Conservation (phyloP, 2,329 filamentous ascomycete species). For the Lasiodiplodia sp. region DNA sequence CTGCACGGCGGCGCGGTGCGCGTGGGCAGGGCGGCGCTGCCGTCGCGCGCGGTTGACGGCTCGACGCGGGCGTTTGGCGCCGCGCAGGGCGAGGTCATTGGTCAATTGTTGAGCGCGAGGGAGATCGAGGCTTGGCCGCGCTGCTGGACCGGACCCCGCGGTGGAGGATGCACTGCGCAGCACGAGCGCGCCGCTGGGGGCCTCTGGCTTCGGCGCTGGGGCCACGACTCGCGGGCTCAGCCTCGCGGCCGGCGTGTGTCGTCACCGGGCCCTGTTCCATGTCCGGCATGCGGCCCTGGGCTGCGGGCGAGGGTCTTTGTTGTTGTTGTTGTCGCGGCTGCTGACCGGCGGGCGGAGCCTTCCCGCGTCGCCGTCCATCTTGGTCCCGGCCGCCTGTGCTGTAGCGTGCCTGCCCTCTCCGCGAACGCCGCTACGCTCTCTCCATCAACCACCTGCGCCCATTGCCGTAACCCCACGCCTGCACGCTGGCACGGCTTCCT, state of each 20-base stretch:
- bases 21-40: constrained; percentile 8
- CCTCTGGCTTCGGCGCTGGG: constrained; percentile 6
- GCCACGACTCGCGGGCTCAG: constrained; percentile 28
- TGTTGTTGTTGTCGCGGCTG: constrained; percentile 12
- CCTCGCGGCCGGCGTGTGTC: constrained; percentile 26
- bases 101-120: constrained; percentile 6
- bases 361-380: not conserved
- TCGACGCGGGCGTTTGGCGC: constrained; percentile 10
- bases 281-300: not conserved
- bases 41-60: not conserved
- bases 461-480: not conserved
- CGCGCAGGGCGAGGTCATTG: not conserved
- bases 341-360: constrained; percentile 5
- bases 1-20: not conserved
- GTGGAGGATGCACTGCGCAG: constrained; percentile 18
- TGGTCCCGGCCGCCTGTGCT: not conserved
- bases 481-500: constrained; percentile 1
- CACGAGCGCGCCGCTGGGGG: constrained; percentile 22
- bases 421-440: constrained; percentile 6
- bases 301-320: not conserved
- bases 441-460: constrained; percentile 3
- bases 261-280: constrained; percentile 19
- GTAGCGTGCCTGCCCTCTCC: constrained; percentile 8
- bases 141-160: constrained; percentile 15
- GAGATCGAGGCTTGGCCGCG: constrained; percentile 1